These are phyloP conservation scores for Gynandropsis gynandra DNA, from an alignment of 345 rosid genomes.

Conservation along the genomic window DNA sequence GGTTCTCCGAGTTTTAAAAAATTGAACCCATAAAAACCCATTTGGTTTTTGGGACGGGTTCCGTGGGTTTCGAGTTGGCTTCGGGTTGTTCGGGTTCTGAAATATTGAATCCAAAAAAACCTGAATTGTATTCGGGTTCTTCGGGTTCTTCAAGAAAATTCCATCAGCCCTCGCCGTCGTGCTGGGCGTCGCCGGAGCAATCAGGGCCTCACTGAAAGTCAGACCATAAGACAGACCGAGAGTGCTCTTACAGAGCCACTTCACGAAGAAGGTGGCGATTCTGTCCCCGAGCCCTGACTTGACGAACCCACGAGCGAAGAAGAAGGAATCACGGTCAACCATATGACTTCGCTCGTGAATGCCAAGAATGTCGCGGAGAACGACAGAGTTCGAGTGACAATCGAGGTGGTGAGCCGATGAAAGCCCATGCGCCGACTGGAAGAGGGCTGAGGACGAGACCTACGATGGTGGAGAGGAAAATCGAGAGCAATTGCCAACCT, in stretches of 20 bases:
- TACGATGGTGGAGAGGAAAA: constrained; percentile 72
- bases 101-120: no score
- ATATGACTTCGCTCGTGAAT: constrained; percentile 81
- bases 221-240: constrained; percentile 86
- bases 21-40: no score
- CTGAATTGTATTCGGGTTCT: no score
- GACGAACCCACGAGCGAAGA: constrained; percentile 95
- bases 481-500: constrained; percentile 82
- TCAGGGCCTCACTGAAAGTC: constrained; percentile 68
- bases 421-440: constrained; percentile 97
- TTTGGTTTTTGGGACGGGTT: no score
- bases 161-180: constrained; percentile 96
- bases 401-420: constrained; percentile 64
- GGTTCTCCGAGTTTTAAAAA: no score
- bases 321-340: constrained; percentile 93
- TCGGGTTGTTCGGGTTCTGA: no score
- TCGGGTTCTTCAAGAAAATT: constrained; percentile 73
- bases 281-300: constrained; percentile 88
- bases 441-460: constrained; percentile 81
- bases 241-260: constrained; percentile 82
- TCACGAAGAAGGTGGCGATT: constrained; percentile 90
- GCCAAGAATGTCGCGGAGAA: constrained; percentile 78
- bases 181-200: constrained; percentile 89
- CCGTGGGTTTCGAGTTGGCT: no score
- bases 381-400: constrained; percentile 61